These are phyloP conservation scores for Chamaenerion angustifolium DNA, from an alignment of 345 rosid genomes.

Conservation along the genomic window DNA sequence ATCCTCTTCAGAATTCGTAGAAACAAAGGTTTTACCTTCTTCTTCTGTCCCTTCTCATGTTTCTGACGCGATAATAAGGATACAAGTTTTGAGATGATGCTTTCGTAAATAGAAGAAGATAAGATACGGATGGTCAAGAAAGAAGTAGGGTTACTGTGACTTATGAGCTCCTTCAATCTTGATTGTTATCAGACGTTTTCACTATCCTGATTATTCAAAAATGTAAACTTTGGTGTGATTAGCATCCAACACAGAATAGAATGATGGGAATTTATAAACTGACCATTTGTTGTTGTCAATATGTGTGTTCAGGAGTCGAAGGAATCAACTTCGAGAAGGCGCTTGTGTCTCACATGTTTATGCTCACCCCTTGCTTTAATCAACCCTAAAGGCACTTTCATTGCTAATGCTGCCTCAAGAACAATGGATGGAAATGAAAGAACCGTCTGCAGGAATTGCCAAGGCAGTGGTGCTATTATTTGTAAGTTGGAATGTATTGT, in stretches of 20 bases:
- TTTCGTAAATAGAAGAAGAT: neutral
- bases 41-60: neutral
- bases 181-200: too few species aligned
- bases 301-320: slow-evolving; percentile 24
- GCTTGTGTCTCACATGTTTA: slow-evolving; percentile 46
- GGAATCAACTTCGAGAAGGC: slow-evolving; percentile 37
- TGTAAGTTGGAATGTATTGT: slow-evolving; percentile 32
- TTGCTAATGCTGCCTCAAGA: slow-evolving; percentile 26
- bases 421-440: slow-evolving; percentile 51
- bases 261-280: too few species aligned
- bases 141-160: too few species aligned
- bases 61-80: neutral
- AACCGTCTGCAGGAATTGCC: slow-evolving; percentile 64
- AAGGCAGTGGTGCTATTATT: slow-evolving; percentile 70
- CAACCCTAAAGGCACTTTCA: slow-evolving; percentile 22
- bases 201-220: too few species aligned
- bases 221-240: neutral
- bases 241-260: too few species aligned
- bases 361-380: slow-evolving; percentile 54
- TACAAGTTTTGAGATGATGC: neutral
- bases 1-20: slow-evolving; percentile 9
- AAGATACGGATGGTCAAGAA: too few species aligned
- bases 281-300: neutral
- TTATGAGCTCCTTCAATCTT: too few species aligned
- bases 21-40: slow-evolving; percentile 15